Base-by-base conservation (phyloP, 1,139 yeast species). In the Geotrichum klebahnii region DNA sequence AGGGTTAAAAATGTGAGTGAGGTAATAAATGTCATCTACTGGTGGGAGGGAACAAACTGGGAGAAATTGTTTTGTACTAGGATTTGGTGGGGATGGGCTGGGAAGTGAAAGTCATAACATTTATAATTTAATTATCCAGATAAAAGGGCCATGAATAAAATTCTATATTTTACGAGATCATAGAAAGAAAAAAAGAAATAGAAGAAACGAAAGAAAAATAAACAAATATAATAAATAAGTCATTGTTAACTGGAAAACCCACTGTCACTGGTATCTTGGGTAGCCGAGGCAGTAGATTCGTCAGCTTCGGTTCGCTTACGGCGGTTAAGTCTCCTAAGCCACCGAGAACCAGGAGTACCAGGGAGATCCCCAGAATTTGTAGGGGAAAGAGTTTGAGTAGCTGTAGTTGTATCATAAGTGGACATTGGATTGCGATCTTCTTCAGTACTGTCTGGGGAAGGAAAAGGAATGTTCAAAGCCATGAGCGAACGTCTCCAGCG, bases 401-500 rank as follows among this genome's bases (percentile, higher is more conserved):
- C 28, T 24, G 41, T 20, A 34, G 22, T 23, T 14, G 45, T n/a
- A 40, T 42, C 22, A 16, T 23, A 19, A 22, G 32, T 5, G 17
- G 35, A 14, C 28, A 44, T n/a, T 8, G 47, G 47, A n/a, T 35
- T 35, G 26, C 36, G 17, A n/a, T 22, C 19, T 17, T 20, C 35
- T 20, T 36, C 47, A 6, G 34, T 23, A 12, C 38, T 35, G 37
- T 48, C 48, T 23, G 48, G 51, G 6, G 51, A 48, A 2, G 44
- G 33, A 10, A 44, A 40, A 8, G 48, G 54, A 28, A 36, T 41
- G 48, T 38, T 57, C 49, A 64, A 58, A 19, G 58, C 53, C 61
- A 63, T 52, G 10, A 64, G 53, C 9, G 65, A 61, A 33, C 65
- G 55, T 34, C 67, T 58, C 67, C 67, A 64, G 36, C 57, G 59